Conservation (phyloP, 2,329 filamentous ascomycete genomes). For the Fonsecaea pugnacius region DNA sequence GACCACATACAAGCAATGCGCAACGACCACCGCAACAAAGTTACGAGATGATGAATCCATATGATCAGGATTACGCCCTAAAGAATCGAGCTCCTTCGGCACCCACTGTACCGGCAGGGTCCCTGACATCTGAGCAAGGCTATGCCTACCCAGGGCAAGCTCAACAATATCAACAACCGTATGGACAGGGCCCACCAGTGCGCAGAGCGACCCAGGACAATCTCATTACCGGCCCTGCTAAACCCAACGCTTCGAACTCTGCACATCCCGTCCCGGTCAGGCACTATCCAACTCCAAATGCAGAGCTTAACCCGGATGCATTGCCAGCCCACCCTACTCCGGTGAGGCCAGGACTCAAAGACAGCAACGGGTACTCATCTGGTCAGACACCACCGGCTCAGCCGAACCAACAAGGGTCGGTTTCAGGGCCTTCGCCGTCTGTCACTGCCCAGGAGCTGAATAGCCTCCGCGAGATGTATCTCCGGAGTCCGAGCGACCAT, state of each 20-base stretch:
- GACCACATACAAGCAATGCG: conserved; percentile 31
- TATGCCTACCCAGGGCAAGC: conserved; percentile 33
- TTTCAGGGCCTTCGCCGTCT: conserved; percentile 41
- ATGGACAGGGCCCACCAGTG: conserved; percentile 29
- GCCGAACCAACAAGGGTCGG: conserved; percentile 8
- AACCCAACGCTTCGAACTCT: conserved; percentile 19
- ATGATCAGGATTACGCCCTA: conserved; percentile 19
- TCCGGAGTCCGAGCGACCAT: conserved; percentile 73
- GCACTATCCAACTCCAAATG: conserved; percentile 23
- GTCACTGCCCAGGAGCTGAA: conserved; percentile 82
- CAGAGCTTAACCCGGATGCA: conserved; percentile 55
- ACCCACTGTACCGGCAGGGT: conserved; percentile 10
- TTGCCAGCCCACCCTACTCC: conserved; percentile 61
- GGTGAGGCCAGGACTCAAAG: conserved; percentile 53
- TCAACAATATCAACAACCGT: conserved; percentile 29
- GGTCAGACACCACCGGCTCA: conserved; percentile 14
- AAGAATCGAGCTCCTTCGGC: conserved; percentile 22
- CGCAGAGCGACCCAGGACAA: conserved; percentile 27
- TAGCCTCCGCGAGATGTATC: conserved; percentile 69
- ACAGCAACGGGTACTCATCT: conserved; percentile 30
- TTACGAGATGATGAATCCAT: conserved; percentile 25
- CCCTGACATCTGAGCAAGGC: conserved; percentile 29
- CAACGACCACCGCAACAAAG: conserved; percentile 25
- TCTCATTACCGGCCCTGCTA: conserved; percentile 24
- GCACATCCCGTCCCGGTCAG: conserved; percentile 35